Evolutionary conservation across 768 basidiomycete genomes (phyloP).

Genomic region (Termitomyces sp.): DNA sequence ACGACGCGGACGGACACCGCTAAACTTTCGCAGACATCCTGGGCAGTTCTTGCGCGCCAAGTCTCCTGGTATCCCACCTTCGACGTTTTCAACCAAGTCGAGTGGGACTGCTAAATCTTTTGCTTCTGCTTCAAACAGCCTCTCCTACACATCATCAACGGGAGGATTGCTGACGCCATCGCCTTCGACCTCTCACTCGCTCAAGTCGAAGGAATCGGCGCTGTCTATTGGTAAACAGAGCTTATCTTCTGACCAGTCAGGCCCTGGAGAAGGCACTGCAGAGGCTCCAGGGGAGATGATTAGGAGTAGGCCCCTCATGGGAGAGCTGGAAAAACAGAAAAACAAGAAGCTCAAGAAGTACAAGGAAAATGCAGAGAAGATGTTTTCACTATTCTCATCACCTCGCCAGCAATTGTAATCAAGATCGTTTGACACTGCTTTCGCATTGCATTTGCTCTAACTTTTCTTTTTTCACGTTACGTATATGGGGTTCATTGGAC

Average conservation of each 20-base stretch:
- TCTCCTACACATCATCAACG: conserved; percentile 35
- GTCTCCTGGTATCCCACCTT: conserved; percentile 44
- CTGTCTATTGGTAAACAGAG: conserved; percentile 67
- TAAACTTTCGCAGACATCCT: conserved; percentile 70
- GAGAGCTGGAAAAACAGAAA: conserved; percentile 56
- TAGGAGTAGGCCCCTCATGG: conserved; percentile 21
- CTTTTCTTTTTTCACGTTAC: conserved; percentile 5
- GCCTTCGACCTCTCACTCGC: conserved; percentile 60
- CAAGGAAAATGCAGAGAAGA: conserved; percentile 83
- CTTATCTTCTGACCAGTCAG: conserved; percentile 65
- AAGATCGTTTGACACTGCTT: not conserved
- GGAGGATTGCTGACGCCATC: conserved; percentile 59
- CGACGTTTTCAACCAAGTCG: conserved; percentile 35
- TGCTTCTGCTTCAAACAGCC: conserved; percentile 41
- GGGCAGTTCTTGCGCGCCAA: conserved; percentile 69
- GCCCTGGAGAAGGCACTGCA: conserved; percentile 38
- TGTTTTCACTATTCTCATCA: conserved; percentile 76
- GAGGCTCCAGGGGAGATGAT: conserved; percentile 12
- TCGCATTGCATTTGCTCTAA: conserved; percentile 4
- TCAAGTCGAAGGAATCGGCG: conserved; percentile 79
- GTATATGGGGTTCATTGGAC: conserved; percentile 6
- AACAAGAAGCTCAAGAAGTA: conserved; percentile 79
- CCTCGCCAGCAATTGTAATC: conserved; percentile 42
- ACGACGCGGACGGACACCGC: conserved; percentile 59
- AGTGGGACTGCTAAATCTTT: conserved; percentile 29